These are phyloP conservation scores for Turritis glabra DNA, from an alignment of 345 rosid species.

Conservation along the genomic window DNA sequence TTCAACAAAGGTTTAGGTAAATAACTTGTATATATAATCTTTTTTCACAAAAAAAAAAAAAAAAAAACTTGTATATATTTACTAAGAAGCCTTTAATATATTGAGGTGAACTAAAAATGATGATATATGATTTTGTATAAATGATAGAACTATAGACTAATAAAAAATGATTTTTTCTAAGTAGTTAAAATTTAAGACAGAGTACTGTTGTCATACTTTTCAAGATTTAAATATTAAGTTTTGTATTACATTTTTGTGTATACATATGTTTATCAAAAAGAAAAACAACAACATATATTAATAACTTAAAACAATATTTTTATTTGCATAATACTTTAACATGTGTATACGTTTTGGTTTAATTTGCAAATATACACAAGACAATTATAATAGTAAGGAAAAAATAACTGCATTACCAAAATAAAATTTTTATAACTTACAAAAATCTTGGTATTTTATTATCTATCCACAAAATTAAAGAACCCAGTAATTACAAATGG, in stretches of 20 bases:
- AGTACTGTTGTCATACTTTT: no score
- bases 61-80: no score
- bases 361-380: background rate
- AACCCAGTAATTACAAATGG: background rate
- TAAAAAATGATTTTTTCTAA: no score
- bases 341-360: conserved; percentile 1
- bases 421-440: conserved; percentile 10
- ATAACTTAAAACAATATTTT: background rate
- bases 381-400: background rate
- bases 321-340: background rate
- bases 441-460: conserved; percentile 12
- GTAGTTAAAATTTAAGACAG: background rate
- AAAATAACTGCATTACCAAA: conserved; percentile 11
- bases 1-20: no score
- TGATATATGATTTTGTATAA: no score
- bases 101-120: no score
- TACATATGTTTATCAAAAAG: background rate
- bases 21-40: no score
- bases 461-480: conserved; percentile 9
- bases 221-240: background rate
- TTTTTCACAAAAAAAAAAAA: no score
- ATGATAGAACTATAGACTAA: no score
- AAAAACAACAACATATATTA: background rate
- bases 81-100: no score
- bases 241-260: background rate